Evolutionary conservation across 352 stramenopile genomes (phyloP), one percentile per base, ranked within the genome.

Genomic region (Phytopythium oedochilum): DNA sequence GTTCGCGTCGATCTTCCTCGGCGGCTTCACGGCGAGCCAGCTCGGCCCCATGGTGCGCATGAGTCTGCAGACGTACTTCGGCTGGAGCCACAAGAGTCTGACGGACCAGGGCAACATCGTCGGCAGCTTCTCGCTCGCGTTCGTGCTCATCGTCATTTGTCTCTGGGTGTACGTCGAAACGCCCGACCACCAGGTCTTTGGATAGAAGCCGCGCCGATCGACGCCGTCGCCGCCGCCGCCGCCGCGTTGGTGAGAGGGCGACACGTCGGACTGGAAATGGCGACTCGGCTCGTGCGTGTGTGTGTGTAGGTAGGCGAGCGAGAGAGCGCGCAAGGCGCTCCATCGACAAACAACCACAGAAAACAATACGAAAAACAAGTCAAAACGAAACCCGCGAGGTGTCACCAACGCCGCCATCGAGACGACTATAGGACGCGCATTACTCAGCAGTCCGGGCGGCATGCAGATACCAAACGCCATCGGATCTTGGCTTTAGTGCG

Each of bases 121-220:
- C 15, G 76, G 74, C 55, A 82, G 63, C 58, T 88, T 89, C 57
- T 82, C 66, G 59, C 68, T 88, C 31, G 77, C 78, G 10, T 75
- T 87, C 50, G 66, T 87, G 56, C 78, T 90, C 49, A 61, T 82
- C 46, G 67, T 87, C 42, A 61, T 88, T 31, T 88, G 78, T 60
- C 69, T 90, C 50, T 90, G 80, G 80, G 78, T 90, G 39, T 88
- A 89, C 70, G 79, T 90, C 28, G 78, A 89, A 60, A 90, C 74
- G 49, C 80, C 80, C 44, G 63, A 82, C 68, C 64, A 75, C 53
- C 38, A 70, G 43, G 54, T 77, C 28, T 77, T 73, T 44, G 71
- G 70, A 29, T 82, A 76, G 42, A 42, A 10, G n/a, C 22, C 14
- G 1, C 8, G 20, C 5, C 2, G 7, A 23, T 10, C 40, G 22